Evolutionary conservation across 1,284 basidiomycete genomes (phyloP), one percentile per base, ranked within the genome.

Genomic region (Ustilago curta): DNA sequence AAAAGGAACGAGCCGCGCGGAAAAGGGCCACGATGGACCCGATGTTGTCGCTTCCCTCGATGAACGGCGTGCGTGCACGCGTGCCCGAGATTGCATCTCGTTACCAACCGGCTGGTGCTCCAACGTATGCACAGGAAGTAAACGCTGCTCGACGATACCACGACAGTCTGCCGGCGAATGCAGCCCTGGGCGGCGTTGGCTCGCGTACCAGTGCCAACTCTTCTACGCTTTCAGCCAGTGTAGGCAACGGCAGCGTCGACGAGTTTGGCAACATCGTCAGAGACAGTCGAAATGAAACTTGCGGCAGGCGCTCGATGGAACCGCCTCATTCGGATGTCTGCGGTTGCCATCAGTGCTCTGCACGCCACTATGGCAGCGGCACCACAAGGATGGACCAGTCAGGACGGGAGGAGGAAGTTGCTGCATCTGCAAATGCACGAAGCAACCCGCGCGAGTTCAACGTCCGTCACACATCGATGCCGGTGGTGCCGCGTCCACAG

Each of bases 321-420:
- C 51, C 74, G 19, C 61, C 74, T 18, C 80, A 81, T 55, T 78
- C 78, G 8, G 76, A 74, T n/a, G 70, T 79, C 7, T 81, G 80
- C 29, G 80, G 80, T 3, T 81, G 80, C 44, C 75, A 76, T 31
- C 59, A 69, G 40, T 81, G 80, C 55, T 78, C 75, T 3, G 74
- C 63, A 0, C 62, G 70, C 3, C 73, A 81, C 55, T 81, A 81
- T 14, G 67, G 60, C 48, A 74, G 49, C 42, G 57, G 57, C 1
- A 47, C 43, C 21, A 48, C 58, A 8, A 51, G 45, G 16, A 29
- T 40, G 45, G 56, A 57, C 16, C 27, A 25, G 5, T 12, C 32
- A 23, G 43, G 23, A 29, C 44, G 43, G 16, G 45, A 45, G 19
- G 21, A 45, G 31, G 40, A 32, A 5, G 19, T 37, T 21, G 18